These are phyloP conservation scores for Solanum sejunctum DNA, from an alignment of 257 asterid genomes.

Conservation along the genomic window DNA sequence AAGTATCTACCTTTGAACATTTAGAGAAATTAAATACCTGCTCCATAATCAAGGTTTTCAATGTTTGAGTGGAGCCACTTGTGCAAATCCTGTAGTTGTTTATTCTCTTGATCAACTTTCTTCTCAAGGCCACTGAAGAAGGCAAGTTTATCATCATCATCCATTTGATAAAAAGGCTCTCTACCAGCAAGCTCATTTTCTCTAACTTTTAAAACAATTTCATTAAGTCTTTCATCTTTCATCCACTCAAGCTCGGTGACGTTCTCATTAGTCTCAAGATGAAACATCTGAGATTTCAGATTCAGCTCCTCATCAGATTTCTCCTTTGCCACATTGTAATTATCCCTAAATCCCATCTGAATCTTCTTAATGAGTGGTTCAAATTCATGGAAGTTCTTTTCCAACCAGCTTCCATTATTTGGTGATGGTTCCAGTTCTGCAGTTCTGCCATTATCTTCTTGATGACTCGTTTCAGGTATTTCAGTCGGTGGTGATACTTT, in stretches of 20 bases:
- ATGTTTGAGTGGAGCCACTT: slow-evolving; percentile 80
- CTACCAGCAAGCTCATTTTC: slow-evolving; percentile 93
- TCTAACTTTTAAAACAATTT: slow-evolving; percentile 80
- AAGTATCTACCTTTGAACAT: neutral
- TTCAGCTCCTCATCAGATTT: slow-evolving; percentile 37
- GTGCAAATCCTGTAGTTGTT: slow-evolving; percentile 57
- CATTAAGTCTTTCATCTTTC: slow-evolving; percentile 79
- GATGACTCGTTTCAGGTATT: slow-evolving; percentile 12
- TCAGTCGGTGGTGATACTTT: slow-evolving; percentile 6
- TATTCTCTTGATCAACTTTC: slow-evolving; percentile 70
- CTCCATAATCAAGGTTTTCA: slow-evolving; percentile 93
- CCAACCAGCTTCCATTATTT: slow-evolving; percentile 57
- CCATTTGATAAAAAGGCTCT: slow-evolving; percentile 80
- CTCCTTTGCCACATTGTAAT: slow-evolving; percentile 56
- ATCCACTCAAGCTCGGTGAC: slow-evolving; percentile 80
- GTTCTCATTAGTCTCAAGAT: slow-evolving; percentile 33
- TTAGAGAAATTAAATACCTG: slow-evolving; percentile 40
- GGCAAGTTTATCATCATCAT: slow-evolving; percentile 49
- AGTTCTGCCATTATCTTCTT: slow-evolving; percentile 15
- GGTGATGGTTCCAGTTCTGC: slow-evolving; percentile 19
- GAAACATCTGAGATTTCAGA: slow-evolving; percentile 22
- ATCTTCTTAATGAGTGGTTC: slow-evolving; percentile 70
- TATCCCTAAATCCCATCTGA: slow-evolving; percentile 59
- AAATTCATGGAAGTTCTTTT: slow-evolving; percentile 68
- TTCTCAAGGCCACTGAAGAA: slow-evolving; percentile 86